Conservation (phyloP, 2,329 filamentous ascomycete species). For the Colletotrichum graminicola region DNA sequence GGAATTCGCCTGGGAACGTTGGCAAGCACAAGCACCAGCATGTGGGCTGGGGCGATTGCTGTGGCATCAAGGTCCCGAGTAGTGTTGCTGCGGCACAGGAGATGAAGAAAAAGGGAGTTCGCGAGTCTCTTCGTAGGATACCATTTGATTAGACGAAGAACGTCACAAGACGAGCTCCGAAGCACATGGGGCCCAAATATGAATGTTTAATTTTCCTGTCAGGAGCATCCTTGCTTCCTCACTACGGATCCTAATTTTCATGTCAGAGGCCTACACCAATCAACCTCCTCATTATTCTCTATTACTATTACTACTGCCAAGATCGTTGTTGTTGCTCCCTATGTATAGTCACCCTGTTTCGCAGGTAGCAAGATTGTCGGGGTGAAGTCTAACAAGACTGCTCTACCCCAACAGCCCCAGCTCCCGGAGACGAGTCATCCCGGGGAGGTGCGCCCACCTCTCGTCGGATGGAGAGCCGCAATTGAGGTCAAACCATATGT, state of each 20-base stretch:
- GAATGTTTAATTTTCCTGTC: background rate
- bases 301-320: background rate
- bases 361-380: too few relatives aligned
- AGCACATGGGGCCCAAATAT: background rate
- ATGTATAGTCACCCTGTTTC: constrained; percentile 2
- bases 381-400: too few relatives aligned
- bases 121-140: constrained; percentile 75
- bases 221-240: constrained; percentile 10
- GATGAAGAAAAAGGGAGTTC: constrained; percentile 79
- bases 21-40: constrained; percentile 79
- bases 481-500: constrained; percentile 53
- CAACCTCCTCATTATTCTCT: background rate
- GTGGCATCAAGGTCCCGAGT: constrained; percentile 96
- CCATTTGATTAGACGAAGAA: constrained; percentile 76
- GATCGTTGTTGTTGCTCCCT: background rate
- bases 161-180: background rate
- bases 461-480: constrained; percentile 52
- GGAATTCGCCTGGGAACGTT: constrained; percentile 67
- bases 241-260: background rate
- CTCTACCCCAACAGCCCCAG: constrained; percentile 28
- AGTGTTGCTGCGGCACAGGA: constrained; percentile 92
- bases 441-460: constrained; percentile 43
- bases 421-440: constrained; percentile 32
- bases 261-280: too few relatives aligned
- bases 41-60: constrained; percentile 92